Evolutionary conservation across 495 filamentous ascomycete species (phyloP).

Genomic region (Penicillium roqueforti): DNA sequence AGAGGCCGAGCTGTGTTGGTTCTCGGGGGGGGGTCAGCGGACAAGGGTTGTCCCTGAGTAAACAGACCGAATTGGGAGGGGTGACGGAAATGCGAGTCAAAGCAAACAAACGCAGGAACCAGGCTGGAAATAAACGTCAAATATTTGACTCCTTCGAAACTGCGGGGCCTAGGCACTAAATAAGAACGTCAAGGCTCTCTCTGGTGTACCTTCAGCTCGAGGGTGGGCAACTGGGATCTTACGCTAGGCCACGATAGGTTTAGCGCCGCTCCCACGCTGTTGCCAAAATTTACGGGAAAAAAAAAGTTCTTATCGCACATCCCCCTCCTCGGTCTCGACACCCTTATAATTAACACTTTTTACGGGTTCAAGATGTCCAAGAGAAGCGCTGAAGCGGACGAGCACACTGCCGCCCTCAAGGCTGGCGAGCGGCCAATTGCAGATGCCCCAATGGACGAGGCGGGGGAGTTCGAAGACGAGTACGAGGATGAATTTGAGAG

Average conservation of each 20-base stretch:
- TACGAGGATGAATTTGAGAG: conserved; percentile 97
- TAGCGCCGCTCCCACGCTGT: conserved; percentile 27
- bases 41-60: conserved; percentile 11
- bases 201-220: conserved; percentile 23
- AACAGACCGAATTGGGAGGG: background rate
- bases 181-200: background rate
- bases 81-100: background rate
- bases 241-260: conserved; percentile 40
- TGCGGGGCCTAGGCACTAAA: conserved; percentile 1
- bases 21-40: conserved; percentile 7
- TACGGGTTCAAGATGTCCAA: conserved; percentile 58
- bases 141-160: background rate
- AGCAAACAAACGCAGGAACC: conserved; percentile 3
- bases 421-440: conserved; percentile 59
- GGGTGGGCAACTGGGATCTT: conserved; percentile 29
- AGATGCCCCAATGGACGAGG: conserved; percentile 52
- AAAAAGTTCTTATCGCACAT: conserved; percentile 36
- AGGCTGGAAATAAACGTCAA: conserved; percentile 4
- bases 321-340: conserved; percentile 11
- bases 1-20: conserved; percentile 6
- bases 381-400: conserved; percentile 55
- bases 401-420: conserved; percentile 61
- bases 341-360: conserved; percentile 1
- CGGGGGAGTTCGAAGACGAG: conserved; percentile 91
- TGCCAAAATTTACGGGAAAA: conserved; percentile 29